Evolutionary conservation across 163 green algal genomes (phyloP).

Genomic region (Chloroidium sp.): DNA sequence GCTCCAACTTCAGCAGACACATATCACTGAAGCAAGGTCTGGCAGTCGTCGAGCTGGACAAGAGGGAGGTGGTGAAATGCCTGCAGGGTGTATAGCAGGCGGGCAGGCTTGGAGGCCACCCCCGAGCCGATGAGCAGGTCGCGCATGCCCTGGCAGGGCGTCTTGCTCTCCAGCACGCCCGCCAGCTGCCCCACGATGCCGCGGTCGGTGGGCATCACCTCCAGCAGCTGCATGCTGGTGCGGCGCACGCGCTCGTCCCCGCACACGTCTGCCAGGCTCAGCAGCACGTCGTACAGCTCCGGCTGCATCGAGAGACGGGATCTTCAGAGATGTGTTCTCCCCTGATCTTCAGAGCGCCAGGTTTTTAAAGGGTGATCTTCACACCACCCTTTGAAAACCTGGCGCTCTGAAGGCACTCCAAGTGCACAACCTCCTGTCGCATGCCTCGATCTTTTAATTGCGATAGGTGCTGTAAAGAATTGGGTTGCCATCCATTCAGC

Average conservation of each 20-base stretch:
- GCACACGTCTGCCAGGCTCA: slow-evolving; percentile 39
- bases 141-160: slow-evolving; percentile 11
- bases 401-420: no score
- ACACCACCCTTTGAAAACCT: no score
- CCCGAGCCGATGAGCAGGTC: neutral
- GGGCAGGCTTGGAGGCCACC: slow-evolving; percentile 8
- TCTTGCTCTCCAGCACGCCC: slow-evolving; percentile 19
- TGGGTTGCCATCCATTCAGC: no score
- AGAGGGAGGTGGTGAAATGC: neutral
- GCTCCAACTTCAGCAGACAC: no score
- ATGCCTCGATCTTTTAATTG: no score
- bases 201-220: slow-evolving; percentile 26
- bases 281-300: slow-evolving; percentile 29
- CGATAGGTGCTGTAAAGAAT: no score
- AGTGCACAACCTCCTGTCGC: no score
- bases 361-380: no score
- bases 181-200: slow-evolving; percentile 28
- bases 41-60: neutral
- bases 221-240: slow-evolving; percentile 27
- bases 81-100: slow-evolving; percentile 47
- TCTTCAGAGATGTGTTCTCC: no score
- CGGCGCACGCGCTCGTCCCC: slow-evolving; percentile 9
- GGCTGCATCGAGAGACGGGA: slow-evolving; percentile 1
- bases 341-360: no score
- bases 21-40: neutral